These are phyloP conservation scores for Malbranchea zuffiana DNA, from an alignment of 2,329 filamentous ascomycete species.

Conservation along the genomic window DNA sequence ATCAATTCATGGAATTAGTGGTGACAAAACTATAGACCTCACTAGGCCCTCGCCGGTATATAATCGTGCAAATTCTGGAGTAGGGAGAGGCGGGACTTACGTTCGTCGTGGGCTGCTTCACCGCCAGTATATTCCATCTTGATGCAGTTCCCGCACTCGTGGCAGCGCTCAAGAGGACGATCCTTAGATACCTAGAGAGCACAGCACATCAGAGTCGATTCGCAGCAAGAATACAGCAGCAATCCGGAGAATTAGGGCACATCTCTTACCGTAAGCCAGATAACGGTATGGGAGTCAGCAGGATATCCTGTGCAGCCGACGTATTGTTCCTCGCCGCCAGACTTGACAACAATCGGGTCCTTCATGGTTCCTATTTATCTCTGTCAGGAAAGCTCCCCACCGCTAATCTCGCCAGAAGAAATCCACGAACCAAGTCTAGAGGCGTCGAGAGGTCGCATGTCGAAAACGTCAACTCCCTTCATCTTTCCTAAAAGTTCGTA, in stretches of 20 bases:
- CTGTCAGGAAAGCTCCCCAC: too few relatives aligned
- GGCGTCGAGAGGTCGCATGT: constrained; percentile 92
- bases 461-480: constrained; percentile 95
- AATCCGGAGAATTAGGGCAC: too few relatives aligned
- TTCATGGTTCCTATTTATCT: constrained; percentile 61
- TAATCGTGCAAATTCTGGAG: too few relatives aligned
- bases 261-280: constrained; percentile 86
- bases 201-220: constrained; percentile 2
- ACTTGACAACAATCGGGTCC: constrained; percentile 81
- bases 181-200: constrained; percentile 62
- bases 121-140: constrained; percentile 96
- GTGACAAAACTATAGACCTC: too few relatives aligned
- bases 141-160: constrained; percentile 90
- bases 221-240: too few relatives aligned
- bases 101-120: constrained; percentile 60
- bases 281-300: constrained; percentile 78
- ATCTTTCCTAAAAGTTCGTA: constrained; percentile 98
- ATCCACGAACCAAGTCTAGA: constrained; percentile 62
- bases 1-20: not conserved
- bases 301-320: constrained; percentile 91
- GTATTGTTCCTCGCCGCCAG: constrained; percentile 92
- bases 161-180: constrained; percentile 87
- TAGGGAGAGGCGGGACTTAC: constrained; percentile 22
- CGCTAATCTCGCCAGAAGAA: not conserved
- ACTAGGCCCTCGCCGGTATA: too few relatives aligned